A percentile compares a stretch with the other conserved stretches of the same genome.
Evolutionary conservation across 345 rosid genomes (phyloP).

Genomic region (Populus ilicifolia): DNA sequence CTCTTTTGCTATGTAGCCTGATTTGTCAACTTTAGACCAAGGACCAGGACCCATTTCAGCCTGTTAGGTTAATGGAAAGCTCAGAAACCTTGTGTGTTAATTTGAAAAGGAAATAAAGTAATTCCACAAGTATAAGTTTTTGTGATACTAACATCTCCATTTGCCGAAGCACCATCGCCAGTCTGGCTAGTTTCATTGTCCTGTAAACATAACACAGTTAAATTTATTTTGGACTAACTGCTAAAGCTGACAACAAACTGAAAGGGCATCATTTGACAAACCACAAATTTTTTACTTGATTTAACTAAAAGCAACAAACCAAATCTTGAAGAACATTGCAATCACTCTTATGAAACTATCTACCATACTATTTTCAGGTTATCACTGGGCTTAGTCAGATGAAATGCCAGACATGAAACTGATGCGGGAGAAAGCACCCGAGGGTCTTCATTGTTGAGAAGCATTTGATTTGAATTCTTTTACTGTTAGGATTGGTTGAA

Average conservation of each 20-base stretch:
- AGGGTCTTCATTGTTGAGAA: too few species aligned
- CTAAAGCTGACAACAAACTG: neutral
- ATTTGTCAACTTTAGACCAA: slow-evolving; percentile 65
- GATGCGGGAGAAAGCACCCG: too few species aligned
- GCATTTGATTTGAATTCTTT: too few species aligned
- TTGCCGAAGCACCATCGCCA: slow-evolving; percentile 40
- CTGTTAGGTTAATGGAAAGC: slow-evolving; percentile 46
- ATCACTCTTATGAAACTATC: neutral
- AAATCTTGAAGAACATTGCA: neutral
- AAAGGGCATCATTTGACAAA: too few species aligned
- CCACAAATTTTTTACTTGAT: neutral
- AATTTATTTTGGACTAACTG: slow-evolving; percentile 9
- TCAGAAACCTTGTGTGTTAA: slow-evolving; percentile 17
- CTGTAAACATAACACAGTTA: slow-evolving; percentile 39
- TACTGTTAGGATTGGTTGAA: too few species aligned
- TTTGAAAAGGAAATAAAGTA: slow-evolving; percentile 29
- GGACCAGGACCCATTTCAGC: slow-evolving; percentile 56
- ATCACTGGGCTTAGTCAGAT: neutral
- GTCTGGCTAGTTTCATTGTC: slow-evolving; percentile 51
- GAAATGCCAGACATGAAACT: neutral
- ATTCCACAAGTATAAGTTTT: slow-evolving; percentile 26
- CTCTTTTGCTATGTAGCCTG: slow-evolving; percentile 68
- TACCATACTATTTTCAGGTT: neutral
- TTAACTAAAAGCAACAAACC: neutral
- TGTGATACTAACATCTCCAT: slow-evolving; percentile 56